Conservation (phyloP, 2,329 filamentous ascomycete species). For the Emmonsiellopsis sp. region DNA sequence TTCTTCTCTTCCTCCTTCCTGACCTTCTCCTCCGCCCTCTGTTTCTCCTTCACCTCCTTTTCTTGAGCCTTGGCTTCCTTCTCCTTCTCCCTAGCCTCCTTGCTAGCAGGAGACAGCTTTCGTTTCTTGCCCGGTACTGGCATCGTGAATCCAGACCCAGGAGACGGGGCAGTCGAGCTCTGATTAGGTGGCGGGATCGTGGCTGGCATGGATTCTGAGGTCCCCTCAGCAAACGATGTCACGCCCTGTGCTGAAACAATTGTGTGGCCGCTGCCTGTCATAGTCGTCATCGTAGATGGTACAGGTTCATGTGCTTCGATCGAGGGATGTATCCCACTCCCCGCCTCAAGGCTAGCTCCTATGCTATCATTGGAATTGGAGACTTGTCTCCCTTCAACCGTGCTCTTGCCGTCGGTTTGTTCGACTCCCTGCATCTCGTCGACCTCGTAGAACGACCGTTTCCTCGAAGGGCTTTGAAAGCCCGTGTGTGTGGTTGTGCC, state of each 20-base stretch:
- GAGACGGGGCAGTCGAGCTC: constrained; percentile 6
- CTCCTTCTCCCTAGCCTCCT: constrained; percentile 18
- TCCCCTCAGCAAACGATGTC: background rate
- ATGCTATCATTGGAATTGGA: no score
- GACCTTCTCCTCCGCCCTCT: constrained; percentile 22
- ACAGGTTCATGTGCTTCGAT: background rate
- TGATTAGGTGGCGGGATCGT: background rate
- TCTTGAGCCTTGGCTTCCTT: constrained; percentile 19
- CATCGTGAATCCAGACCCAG: constrained; percentile 8
- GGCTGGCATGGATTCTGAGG: background rate
- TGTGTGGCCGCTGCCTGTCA: background rate
- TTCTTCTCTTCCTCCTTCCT: constrained; percentile 36
- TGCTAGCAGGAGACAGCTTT: constrained; percentile 24
- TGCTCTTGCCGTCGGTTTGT: no score
- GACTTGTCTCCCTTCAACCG: no score
- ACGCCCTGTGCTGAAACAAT: no score
- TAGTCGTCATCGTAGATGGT: background rate
- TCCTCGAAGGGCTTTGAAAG: background rate
- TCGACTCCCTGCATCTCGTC: background rate
- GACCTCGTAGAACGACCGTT: background rate
- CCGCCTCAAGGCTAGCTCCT: no score
- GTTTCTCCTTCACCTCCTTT: constrained; percentile 21
- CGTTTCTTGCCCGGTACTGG: constrained; percentile 20
- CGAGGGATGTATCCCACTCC: no score
- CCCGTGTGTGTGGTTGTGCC: background rate